Evolutionary conservation across 2,329 filamentous ascomycete genomes (phyloP), one percentile per base, ranked within the genome.

Genomic region (Aspergillus ruber): DNA sequence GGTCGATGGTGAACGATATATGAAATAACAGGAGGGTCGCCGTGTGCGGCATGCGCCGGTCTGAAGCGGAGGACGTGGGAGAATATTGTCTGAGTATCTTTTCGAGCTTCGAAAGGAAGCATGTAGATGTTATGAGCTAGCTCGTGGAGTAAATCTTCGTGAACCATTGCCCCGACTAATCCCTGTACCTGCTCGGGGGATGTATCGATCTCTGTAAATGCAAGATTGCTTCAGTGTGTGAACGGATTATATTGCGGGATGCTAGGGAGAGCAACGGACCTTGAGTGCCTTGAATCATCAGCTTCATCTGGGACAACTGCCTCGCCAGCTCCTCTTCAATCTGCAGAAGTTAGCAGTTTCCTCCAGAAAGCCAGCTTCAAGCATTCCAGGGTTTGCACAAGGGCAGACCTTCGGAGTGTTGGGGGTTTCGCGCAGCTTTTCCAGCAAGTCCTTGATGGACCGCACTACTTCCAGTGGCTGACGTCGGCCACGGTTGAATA

Each of bases 11-110:
- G 85, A 54, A 95, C 85, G 50, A 96, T 86, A 66, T 95, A 94
- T 56, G 88, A 86, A 48, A 98, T 78, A 21, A 93, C 90, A 44
- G 90, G 82, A 0, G 90, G 89, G 52, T 94, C 88, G 56, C 83
- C 82, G 17, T 84, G 82, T 2, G 79, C 80, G 39, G 79, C 81
- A 38, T 72, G 70, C 9, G 82, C 76, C 5, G 86, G 86, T 54
- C 88, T 87, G 75, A 93, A 96, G 56, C 90, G 88, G 66, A 96
- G 89, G 57, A 94, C 86, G 67, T 91, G 93, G 36, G 90, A 95
- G 73, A 97, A 93, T 65, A 96, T 93, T 53, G 93, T 88, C 67
- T 96, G 91, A 10, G 88, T 88, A 64, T 96, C 91, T 74, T 96
- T 97, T 62, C 91, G 85, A 33, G 90, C 88, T 74, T 98, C 93